Conservation (phyloP, 2,329 filamentous ascomycete genomes). For the Mariannaea sp. region DNA sequence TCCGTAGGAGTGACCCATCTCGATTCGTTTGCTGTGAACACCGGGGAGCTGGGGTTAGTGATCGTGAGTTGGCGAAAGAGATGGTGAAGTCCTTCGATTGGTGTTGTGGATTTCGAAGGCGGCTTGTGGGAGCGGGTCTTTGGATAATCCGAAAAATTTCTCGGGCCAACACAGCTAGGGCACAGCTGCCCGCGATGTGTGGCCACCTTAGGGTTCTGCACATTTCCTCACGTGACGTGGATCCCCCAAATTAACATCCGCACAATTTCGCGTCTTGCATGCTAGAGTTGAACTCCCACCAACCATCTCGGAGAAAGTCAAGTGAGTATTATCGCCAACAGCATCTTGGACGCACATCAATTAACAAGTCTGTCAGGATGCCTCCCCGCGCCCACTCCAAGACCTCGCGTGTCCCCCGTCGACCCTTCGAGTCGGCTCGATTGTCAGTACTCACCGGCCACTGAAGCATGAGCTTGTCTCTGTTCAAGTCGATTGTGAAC, state of each 20-base stretch:
- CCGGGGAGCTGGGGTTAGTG: constrained; percentile 46
- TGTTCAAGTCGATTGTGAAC: constrained; percentile 88
- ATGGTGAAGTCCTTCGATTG: constrained; percentile 41
- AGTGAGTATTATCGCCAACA: constrained; percentile 41
- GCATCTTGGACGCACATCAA: constrained; percentile 24
- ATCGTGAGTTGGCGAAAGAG: constrained; percentile 49
- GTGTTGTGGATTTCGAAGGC: constrained; percentile 46
- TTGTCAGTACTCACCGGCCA: constrained; percentile 97
- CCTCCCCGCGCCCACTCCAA: constrained; percentile 80
- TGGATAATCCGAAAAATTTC: constrained; percentile 47
- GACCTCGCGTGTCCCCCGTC: constrained; percentile 98
- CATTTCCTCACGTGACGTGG: constrained; percentile 37
- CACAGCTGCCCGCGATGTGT: constrained; percentile 28
- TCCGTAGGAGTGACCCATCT: constrained; percentile 87
- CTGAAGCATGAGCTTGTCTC: constrained; percentile 98
- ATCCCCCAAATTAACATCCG: constrained; percentile 40
- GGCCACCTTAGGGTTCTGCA: constrained; percentile 41
- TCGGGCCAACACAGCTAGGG: constrained; percentile 40
- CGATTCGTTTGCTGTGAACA: constrained; percentile 58
- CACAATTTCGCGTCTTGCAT: constrained; percentile 41
- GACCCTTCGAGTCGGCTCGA: constrained; percentile 99
- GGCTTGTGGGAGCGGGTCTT: constrained; percentile 46
- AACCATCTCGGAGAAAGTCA: constrained; percentile 47
- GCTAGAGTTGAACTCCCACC: constrained; percentile 43
- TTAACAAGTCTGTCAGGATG: constrained; percentile 45